Percentiles rank a stretch among this genome's conserved stretches.
Conservation (phyloP, 2,329 filamentous ascomycete genomes). For the Zymoseptoria crescenta region DNA sequence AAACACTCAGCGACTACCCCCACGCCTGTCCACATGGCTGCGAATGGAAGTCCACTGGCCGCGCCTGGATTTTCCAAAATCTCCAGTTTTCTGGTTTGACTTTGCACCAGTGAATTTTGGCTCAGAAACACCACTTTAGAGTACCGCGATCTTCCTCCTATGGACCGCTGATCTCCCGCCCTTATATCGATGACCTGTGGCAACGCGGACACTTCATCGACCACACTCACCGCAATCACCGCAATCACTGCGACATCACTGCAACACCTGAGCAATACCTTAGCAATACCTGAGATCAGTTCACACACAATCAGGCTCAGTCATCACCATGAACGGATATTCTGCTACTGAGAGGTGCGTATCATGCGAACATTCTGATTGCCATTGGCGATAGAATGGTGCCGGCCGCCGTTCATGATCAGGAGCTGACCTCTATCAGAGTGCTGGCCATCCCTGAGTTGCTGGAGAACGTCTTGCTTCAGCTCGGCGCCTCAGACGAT, state of each 20-base stretch:
- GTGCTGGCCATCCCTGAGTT: constrained; percentile 13
- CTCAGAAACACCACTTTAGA: not conserved
- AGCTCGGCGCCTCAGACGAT: constrained; percentile 10
- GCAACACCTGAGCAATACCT: not conserved
- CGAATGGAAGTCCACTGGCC: not conserved
- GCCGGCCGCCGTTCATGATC: not conserved
- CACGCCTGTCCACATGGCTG: not conserved
- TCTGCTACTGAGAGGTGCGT: not conserved
- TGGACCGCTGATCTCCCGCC: not conserved
- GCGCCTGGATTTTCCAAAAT: not conserved
- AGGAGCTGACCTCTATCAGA: not conserved
- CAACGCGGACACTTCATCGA: not conserved
- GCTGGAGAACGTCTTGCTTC: constrained; percentile 15
- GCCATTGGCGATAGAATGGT: too few species aligned
- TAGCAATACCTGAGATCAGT: too few species aligned
- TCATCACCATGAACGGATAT: not conserved
- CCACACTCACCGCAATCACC: not conserved
- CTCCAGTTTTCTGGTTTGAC: not conserved
- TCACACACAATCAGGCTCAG: not conserved
- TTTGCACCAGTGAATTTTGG: not conserved
- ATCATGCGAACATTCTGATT: not conserved
- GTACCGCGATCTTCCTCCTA: not conserved
- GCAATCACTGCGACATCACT: not conserved
- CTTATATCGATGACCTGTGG: not conserved
- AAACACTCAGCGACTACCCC: not conserved